Conservation (phyloP, 257 asterid genomes). For the Henckelia pumila region DNA sequence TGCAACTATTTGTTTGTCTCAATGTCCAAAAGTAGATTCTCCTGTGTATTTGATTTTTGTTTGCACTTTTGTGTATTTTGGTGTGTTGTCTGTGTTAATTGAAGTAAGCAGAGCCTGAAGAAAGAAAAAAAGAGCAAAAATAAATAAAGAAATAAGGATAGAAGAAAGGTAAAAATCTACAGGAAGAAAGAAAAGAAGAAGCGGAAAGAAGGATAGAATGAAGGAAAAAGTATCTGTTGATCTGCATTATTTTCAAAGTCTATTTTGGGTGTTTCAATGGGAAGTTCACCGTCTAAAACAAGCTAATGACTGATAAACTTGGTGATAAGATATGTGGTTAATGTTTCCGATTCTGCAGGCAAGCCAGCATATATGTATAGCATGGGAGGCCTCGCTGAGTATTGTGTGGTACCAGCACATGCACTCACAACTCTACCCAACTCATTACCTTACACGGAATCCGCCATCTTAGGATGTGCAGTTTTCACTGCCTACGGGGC, state of each 20-base stretch:
- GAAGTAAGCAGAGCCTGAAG: constrained; percentile 6
- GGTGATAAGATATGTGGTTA: constrained; percentile 24
- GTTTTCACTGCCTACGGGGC: constrained; percentile 99
- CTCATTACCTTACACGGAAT: constrained; percentile 85
- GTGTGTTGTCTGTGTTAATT: neutral
- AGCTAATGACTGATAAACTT: constrained; percentile 17
- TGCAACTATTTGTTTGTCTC: constrained; percentile 6
- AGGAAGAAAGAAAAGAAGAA: neutral
- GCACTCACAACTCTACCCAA: constrained; percentile 74
- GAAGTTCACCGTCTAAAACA: neutral
- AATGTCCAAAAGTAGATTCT: neutral
- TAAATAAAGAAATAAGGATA: neutral
- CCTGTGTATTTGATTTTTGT: neutral
- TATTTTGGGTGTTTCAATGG: neutral
- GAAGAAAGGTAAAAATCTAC: neutral
- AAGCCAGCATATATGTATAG: constrained; percentile 98
- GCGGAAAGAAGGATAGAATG: neutral
- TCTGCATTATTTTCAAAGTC: neutral
- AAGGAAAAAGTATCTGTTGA: neutral
- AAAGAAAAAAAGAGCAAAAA: too few species aligned
- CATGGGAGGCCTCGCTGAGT: constrained; percentile 99
- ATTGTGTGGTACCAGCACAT: constrained; percentile 91
- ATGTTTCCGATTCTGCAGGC: constrained; percentile 50
- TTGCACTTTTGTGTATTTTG: neutral
- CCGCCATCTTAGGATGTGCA: constrained; percentile 95